A percentile compares a stretch with the other conserved stretches of the same genome.
These are phyloP conservation scores for Yamadazyma conglobata DNA, from an alignment of 1,139 yeast genomes.

Conservation along the genomic window DNA sequence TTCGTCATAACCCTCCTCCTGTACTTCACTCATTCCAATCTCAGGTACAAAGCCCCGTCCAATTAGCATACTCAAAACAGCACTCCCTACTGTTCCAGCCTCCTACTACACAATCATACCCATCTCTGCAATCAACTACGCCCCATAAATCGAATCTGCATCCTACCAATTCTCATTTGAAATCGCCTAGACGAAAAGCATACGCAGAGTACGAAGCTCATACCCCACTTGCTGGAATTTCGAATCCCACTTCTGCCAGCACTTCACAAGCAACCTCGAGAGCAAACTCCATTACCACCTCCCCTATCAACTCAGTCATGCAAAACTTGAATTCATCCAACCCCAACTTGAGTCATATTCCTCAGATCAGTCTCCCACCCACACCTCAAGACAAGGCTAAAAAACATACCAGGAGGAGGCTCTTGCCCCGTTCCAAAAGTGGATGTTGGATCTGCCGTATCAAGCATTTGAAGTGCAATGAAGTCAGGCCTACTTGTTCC, in stretches of 20 bases:
- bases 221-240: conserved; percentile 8
- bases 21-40: neutral
- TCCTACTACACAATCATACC: neutral
- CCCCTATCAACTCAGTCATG: conserved; percentile 5
- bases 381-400: conserved; percentile 10
- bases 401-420: conserved; percentile 40
- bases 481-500: conserved; percentile 36
- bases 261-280: conserved; percentile 6
- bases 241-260: conserved; percentile 7
- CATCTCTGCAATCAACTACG: neutral
- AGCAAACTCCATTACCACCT: conserved; percentile 7
- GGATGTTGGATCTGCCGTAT: conserved; percentile 54
- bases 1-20: conserved; percentile 14
- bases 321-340: conserved; percentile 1
- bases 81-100: neutral
- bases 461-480: conserved; percentile 49
- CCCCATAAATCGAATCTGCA: conserved; percentile 5
- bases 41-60: too few relatives aligned
- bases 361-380: neutral
- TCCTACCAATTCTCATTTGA: neutral
- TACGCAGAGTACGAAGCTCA: conserved; percentile 5
- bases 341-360: conserved; percentile 1
- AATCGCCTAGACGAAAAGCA: conserved; percentile 9
- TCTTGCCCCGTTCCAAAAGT: conserved; percentile 40
- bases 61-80: too few relatives aligned